Conservation (phyloP, 106 monocot genomes). For the Amphibolis antarctica region DNA sequence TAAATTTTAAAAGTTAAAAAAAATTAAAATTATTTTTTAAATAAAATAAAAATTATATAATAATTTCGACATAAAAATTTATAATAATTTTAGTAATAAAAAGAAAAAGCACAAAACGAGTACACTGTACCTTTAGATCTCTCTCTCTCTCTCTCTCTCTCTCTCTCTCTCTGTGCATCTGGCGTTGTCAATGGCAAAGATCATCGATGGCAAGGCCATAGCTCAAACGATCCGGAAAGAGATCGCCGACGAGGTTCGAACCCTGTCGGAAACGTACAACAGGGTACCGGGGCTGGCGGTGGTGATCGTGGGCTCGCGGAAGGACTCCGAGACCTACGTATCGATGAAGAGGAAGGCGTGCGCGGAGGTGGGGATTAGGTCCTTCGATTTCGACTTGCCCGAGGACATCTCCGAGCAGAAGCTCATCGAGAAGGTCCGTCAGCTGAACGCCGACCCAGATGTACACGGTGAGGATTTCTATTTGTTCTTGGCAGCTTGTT, state of each 20-base stretch:
- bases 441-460: constrained; percentile 55
- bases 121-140: too few species aligned
- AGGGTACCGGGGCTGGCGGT: constrained; percentile 83
- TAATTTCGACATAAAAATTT: too few species aligned
- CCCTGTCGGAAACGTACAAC: constrained; percentile 33
- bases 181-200: constrained; percentile 26
- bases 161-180: too few species aligned
- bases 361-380: constrained; percentile 81
- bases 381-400: constrained; percentile 53
- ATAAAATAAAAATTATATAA: too few species aligned
- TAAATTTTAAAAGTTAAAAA: too few species aligned
- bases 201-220: constrained; percentile 90
- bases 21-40: too few species aligned
- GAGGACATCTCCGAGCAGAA: constrained; percentile 55
- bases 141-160: too few species aligned
- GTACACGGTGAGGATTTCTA: constrained; percentile 54
- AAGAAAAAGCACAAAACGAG: too few species aligned
- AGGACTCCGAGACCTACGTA: constrained; percentile 87
- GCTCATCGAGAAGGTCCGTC: constrained; percentile 44
- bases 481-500: too few species aligned
- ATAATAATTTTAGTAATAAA: too few species aligned
- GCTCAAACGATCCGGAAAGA: constrained; percentile 64
- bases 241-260: constrained; percentile 61
- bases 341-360: constrained; percentile 90
- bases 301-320: constrained; percentile 72